A percentile compares a stretch with the other conserved stretches of the same genome.
phyloP scores from a whole-genome alignment of 257 asterid genomes.

The Scutellaria galericulata region DNA sequence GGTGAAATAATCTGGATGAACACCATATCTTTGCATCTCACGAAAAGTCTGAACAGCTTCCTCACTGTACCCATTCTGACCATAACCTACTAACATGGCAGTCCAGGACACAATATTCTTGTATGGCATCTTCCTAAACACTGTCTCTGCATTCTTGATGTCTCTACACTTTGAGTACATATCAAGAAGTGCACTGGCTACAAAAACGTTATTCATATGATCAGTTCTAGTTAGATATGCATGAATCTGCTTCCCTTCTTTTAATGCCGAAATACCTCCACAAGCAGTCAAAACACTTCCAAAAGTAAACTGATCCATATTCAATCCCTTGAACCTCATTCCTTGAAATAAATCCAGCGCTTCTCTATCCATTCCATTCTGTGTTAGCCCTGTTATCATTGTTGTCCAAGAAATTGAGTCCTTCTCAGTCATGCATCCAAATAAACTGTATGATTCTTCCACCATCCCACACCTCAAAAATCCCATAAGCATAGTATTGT shows the following conservation, averaged over 20 bases:
- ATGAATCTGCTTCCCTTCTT: slow-evolving; percentile 88
- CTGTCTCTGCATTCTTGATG: slow-evolving; percentile 66
- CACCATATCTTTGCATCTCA: slow-evolving; percentile 73
- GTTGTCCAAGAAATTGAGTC: slow-evolving; percentile 92
- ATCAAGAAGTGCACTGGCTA: slow-evolving; percentile 91
- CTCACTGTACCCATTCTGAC: slow-evolving; percentile 88
- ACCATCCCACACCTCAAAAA: slow-evolving; percentile 63
- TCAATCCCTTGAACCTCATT: slow-evolving; percentile 65
- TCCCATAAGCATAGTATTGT: slow-evolving; percentile 71
- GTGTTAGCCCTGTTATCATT: slow-evolving; percentile 76
- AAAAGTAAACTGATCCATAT: slow-evolving; percentile 82
- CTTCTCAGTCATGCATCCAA: slow-evolving; percentile 64
- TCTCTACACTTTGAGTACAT: slow-evolving; percentile 83
- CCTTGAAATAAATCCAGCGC: slow-evolving; percentile 58
- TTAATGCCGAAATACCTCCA: slow-evolving; percentile 62
- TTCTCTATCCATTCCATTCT: slow-evolving; percentile 59
- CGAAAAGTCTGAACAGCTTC: slow-evolving; percentile 73
- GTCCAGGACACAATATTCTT: slow-evolving; percentile 91
- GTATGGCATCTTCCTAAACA: slow-evolving; percentile 61
- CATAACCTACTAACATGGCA: slow-evolving; percentile 92
- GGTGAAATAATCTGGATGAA: slow-evolving; percentile 70
- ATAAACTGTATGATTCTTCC: slow-evolving; percentile 51
- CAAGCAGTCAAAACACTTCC: slow-evolving; percentile 89
- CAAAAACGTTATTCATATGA: slow-evolving; percentile 67
- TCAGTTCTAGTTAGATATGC: slow-evolving; percentile 61